phyloP scores from a whole-genome alignment of 2,329 filamentous ascomycete genomes.

The Pseudogymnoascus sp. region DNA sequence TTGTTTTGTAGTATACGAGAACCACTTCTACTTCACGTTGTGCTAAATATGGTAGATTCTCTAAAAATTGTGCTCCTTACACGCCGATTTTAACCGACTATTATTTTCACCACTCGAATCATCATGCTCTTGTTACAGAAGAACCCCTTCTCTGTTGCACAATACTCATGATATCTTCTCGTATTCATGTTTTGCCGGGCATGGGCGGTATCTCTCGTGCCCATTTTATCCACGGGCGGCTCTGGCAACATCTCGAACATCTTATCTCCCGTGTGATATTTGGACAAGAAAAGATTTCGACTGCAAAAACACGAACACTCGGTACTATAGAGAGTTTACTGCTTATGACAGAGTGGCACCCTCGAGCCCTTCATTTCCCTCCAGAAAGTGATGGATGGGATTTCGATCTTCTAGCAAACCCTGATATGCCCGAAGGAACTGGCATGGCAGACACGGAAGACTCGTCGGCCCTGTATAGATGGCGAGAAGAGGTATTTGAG shows the following conservation, averaged over 20 bases:
- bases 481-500: conserved; percentile 38
- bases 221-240: conserved; percentile 44
- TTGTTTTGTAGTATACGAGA: neutral
- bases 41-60: conserved; percentile 31
- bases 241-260: conserved; percentile 48
- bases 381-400: conserved; percentile 48
- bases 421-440: conserved; percentile 30
- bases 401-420: conserved; percentile 39
- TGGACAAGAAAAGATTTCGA: conserved; percentile 44
- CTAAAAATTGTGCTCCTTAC: conserved; percentile 42
- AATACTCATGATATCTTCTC: conserved; percentile 47
- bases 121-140: conserved; percentile 40
- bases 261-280: conserved; percentile 46
- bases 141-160: conserved; percentile 47
- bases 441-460: conserved; percentile 28
- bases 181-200: conserved; percentile 39
- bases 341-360: conserved; percentile 50
- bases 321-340: conserved; percentile 47
- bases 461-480: conserved; percentile 29
- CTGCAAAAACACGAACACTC: conserved; percentile 40
- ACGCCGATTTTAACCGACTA: conserved; percentile 44
- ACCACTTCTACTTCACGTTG: neutral
- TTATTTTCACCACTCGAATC: conserved; percentile 41
- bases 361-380: conserved; percentile 45
- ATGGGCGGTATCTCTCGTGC: conserved; percentile 39